Evolutionary conservation across 2,329 filamentous ascomycete genomes (phyloP).

Genomic region (Colletotrichum limetticola): DNA sequence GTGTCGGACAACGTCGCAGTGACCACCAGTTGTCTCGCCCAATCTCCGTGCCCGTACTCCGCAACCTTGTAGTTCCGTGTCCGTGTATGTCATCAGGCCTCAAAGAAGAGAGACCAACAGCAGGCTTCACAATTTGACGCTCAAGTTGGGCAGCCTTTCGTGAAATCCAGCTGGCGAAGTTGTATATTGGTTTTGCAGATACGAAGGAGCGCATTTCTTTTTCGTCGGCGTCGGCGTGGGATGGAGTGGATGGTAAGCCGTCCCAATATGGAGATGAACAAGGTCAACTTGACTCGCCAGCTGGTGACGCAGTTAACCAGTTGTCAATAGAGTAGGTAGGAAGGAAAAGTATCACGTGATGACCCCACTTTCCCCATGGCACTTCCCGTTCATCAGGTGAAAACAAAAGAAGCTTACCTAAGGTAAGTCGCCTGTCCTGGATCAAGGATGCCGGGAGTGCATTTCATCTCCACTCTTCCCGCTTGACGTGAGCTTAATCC

Average conservation of each 20-base stretch:
- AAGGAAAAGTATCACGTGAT: background rate
- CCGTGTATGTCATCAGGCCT: background rate
- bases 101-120: background rate
- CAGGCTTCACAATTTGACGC: background rate
- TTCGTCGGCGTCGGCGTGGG: background rate
- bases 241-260: background rate
- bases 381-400: background rate
- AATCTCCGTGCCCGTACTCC: background rate
- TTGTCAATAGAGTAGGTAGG: background rate
- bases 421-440: background rate
- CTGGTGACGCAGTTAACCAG: background rate
- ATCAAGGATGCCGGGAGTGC: background rate
- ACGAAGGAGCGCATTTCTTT: conserved; percentile 12
- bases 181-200: conserved; percentile 5
- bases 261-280: background rate
- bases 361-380: fast-evolving
- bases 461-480: conserved; percentile 12
- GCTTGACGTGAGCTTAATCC: conserved; percentile 28
- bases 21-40: background rate
- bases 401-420: background rate
- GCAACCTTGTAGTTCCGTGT: background rate
- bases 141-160: background rate
- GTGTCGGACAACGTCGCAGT: background rate
- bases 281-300: background rate
- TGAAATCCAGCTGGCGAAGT: background rate